These are phyloP conservation scores for Thermochaetoides thermophila DNA, from an alignment of 495 filamentous ascomycete species.

Conservation along the genomic window DNA sequence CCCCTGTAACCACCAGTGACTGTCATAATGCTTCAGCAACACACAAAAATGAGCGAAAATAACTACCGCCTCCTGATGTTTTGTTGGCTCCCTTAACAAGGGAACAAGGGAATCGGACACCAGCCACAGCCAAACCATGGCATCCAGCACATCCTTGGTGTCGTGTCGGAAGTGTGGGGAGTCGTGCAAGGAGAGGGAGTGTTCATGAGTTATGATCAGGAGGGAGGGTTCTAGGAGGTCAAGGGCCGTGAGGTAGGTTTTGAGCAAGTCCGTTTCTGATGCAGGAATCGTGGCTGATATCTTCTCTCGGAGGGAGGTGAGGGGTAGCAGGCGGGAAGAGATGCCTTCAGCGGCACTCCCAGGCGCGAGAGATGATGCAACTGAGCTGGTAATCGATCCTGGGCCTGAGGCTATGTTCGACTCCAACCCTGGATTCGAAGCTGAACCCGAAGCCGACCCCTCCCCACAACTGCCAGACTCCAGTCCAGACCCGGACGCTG, in stretches of 20 bases:
- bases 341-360: too few species aligned
- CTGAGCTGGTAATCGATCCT: too few species aligned
- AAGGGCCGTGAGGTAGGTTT: conserved; percentile 15
- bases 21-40: conserved; percentile 16
- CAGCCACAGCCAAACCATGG: conserved; percentile 25
- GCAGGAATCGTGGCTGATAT: conserved; percentile 1
- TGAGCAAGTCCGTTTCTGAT: conserved; percentile 4
- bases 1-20: conserved; percentile 23
- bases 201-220: too few species aligned
- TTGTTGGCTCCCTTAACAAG: conserved; percentile 13
- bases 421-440: too few species aligned
- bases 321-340: too few species aligned
- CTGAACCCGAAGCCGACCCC: too few species aligned
- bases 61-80: conserved; percentile 21
- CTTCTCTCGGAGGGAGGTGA: conserved; percentile 5
- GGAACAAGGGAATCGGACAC: conserved; percentile 21
- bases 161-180: conserved; percentile 10
- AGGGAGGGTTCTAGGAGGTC: conserved; percentile 19
- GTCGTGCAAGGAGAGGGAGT: conserved; percentile 4
- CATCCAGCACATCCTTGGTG: conserved; percentile 20
- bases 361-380: too few species aligned
- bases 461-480: neutral
- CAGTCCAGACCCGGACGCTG: neutral
- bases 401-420: too few species aligned
- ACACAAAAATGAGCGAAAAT: conserved; percentile 24